phyloP scores from a whole-genome alignment of 2,329 filamentous ascomycete species.

The Exophiala lecanii-corni region DNA sequence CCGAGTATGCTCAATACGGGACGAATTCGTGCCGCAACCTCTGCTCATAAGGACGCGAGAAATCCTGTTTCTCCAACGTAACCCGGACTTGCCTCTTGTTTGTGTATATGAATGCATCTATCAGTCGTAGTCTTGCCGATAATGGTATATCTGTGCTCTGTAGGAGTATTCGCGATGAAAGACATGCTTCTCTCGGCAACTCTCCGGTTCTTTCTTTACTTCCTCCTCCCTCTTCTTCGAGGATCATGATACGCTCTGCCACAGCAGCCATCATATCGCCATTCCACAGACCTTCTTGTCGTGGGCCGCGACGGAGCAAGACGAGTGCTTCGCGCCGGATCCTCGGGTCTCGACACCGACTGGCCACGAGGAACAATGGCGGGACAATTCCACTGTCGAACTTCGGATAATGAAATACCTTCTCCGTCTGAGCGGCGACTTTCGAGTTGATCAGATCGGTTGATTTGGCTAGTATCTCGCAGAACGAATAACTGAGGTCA shows the following conservation, averaged over 20 bases:
- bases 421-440: background rate
- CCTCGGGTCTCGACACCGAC: constrained; percentile 32
- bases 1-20: too few species aligned
- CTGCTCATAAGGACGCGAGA: too few species aligned
- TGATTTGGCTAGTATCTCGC: background rate
- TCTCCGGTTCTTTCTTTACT: too few species aligned
- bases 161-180: too few species aligned
- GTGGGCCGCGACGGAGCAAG: constrained; percentile 27
- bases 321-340: constrained; percentile 30
- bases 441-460: constrained; percentile 1
- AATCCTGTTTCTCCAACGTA: too few species aligned
- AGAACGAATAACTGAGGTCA: background rate
- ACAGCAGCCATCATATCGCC: constrained; percentile 20
- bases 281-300: constrained; percentile 30
- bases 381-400: constrained; percentile 10
- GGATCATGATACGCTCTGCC: constrained; percentile 27
- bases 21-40: too few species aligned
- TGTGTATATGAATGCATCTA: too few species aligned
- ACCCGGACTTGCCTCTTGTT: too few species aligned
- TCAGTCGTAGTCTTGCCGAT: too few species aligned
- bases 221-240: too few species aligned
- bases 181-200: too few species aligned
- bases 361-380: constrained; percentile 30
- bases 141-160: too few species aligned
- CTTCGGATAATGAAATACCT: constrained; percentile 6